Conservation (phyloP, 176 grass and related monocot species). For the Areca catechu region DNA sequence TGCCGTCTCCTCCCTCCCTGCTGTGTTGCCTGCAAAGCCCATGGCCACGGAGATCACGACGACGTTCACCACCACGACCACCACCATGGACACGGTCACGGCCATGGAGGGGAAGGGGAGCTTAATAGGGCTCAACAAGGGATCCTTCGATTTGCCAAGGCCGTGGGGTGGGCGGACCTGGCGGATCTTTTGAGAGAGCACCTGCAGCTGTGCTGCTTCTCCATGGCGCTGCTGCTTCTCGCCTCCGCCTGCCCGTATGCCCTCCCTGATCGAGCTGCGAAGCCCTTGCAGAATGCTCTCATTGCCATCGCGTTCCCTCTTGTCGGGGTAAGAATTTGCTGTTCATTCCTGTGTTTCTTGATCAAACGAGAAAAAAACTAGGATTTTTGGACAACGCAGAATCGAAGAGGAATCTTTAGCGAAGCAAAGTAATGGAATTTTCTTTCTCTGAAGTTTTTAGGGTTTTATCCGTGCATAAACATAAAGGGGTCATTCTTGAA, state of each 20-base stretch:
- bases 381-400: background rate
- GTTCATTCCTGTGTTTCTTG: background rate
- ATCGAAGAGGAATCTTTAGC: too few relatives aligned
- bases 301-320: slow-evolving; percentile 86
- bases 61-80: slow-evolving; percentile 14
- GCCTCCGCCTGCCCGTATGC: slow-evolving; percentile 56
- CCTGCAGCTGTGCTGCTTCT: slow-evolving; percentile 73
- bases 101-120: slow-evolving; percentile 10
- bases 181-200: slow-evolving; percentile 75
- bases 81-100: slow-evolving; percentile 6
- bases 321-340: slow-evolving; percentile 58
- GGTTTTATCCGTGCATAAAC: too few relatives aligned
- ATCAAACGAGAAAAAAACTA: background rate
- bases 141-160: slow-evolving; percentile 56
- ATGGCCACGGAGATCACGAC: slow-evolving; percentile 37
- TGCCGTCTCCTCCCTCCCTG: background rate
- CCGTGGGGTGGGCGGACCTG: slow-evolving; percentile 65
- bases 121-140: slow-evolving; percentile 22
- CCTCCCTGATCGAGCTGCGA: slow-evolving; percentile 16
- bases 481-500: too few relatives aligned
- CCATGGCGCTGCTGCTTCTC: slow-evolving; percentile 71
- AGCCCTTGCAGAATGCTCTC: slow-evolving; percentile 41
- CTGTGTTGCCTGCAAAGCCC: slow-evolving; percentile 7
- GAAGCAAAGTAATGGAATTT: too few relatives aligned
- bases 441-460: too few relatives aligned